Conservation (phyloP, 1,284 basidiomycete species). For the Ustilago loliicola region DNA sequence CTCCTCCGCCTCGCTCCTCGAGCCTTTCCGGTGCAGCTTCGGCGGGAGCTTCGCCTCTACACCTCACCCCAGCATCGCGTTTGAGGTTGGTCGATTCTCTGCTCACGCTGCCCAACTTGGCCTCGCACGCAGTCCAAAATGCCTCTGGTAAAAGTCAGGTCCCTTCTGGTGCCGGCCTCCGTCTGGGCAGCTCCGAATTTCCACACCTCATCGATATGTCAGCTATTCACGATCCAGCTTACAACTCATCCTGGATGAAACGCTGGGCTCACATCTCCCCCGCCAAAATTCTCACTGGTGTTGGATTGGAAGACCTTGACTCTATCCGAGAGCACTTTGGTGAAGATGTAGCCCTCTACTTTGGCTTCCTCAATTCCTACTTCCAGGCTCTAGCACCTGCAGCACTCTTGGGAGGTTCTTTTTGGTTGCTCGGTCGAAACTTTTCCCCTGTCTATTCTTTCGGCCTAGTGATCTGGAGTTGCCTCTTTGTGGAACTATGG, state of each 20-base stretch:
- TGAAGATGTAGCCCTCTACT: constrained; percentile 69
- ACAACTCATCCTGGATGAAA: constrained; percentile 65
- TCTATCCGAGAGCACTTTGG: constrained; percentile 66
- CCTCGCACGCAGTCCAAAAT: constrained; percentile 27
- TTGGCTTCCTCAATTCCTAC: constrained; percentile 68
- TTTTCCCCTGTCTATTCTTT: constrained; percentile 63
- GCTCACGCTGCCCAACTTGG: constrained; percentile 46
- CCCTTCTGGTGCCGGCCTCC: constrained; percentile 57
- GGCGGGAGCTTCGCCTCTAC: not conserved
- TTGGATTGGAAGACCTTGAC: constrained; percentile 61
- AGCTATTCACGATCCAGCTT: constrained; percentile 64
- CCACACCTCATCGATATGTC: constrained; percentile 67
- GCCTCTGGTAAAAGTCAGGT: constrained; percentile 20
- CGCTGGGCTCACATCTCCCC: constrained; percentile 57
- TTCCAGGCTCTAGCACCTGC: constrained; percentile 60
- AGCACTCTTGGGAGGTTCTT: constrained; percentile 54
- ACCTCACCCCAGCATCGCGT: constrained; percentile 56
- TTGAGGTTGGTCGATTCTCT: constrained; percentile 59
- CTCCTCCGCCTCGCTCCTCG: constrained; percentile 38
- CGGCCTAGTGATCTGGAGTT: constrained; percentile 62
- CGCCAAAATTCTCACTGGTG: constrained; percentile 45
- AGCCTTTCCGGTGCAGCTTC: constrained; percentile 13
- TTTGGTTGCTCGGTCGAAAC: constrained; percentile 56
- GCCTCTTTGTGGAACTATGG: constrained; percentile 66
- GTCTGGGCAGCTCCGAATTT: constrained; percentile 47